Base-by-base conservation (phyloP, 805 yeast species). In the Ogataea ganodermae region DNA sequence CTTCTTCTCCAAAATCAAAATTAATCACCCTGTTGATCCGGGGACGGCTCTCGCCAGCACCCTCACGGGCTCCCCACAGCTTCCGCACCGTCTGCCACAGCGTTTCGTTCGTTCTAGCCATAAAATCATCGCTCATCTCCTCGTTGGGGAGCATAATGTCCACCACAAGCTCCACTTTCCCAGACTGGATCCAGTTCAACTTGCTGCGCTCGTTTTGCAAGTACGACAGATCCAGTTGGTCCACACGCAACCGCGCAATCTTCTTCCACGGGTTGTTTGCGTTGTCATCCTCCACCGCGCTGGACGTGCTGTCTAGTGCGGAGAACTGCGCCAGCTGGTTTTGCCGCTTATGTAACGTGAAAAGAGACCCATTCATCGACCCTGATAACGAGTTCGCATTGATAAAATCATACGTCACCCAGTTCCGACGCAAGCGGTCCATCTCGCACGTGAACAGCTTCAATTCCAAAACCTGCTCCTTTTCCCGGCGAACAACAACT, bases 261-360 rank as follows among this genome's bases (percentile, higher is more conserved):
- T 73, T 73, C 45, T 77, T 76, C 78, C 79, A 78, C 9, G 78
- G 74, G 21, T 53, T 52, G 8, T 66, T 57, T 3, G n/a, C 24
- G 24, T 38, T 16, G 17, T 65, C 52, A 41, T 71, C 72, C 24
- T 64, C 65, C 3, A 39, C 31, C 39, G 30, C 12, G 12, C 14
- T 18, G 5, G 38, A 33, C 40, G 48, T 22, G 7, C 31, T 38
- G 22, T 48, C 70, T 43, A 67, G 53, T 1, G 58, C 67, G 24
- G 62, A 66, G 26, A 75, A 71, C 51, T 73, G 74, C 0, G 80
- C 78, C 50, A 74, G 66, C 46, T 77, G 75, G 50, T 78, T 76
- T 59, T 86, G 92, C 56, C 86, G 78, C 60, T 85, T 85, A 57
- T 86, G 94, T 18, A 87, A 74, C 0, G 90, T 84, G 66, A 86